These are phyloP conservation scores for Suillus lakei DNA, from an alignment of 768 basidiomycete genomes.

Conservation along the genomic window DNA sequence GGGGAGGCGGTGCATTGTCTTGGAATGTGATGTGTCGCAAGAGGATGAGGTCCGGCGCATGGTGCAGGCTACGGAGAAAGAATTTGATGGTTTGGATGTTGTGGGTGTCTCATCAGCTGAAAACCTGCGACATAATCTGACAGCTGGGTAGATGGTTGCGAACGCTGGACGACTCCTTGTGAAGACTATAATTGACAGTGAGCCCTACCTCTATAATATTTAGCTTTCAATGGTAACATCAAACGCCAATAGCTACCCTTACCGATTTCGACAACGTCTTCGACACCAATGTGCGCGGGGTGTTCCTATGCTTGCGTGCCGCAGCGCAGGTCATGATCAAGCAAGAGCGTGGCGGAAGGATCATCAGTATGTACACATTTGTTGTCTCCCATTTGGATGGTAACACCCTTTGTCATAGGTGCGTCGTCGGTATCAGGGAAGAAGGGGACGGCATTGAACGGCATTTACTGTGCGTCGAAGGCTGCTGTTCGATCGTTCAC, in stretches of 20 bases:
- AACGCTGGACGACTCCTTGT: constrained; percentile 7
- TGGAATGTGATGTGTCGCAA: constrained; percentile 33
- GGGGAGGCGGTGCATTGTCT: constrained; percentile 23
- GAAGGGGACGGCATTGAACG: constrained; percentile 29
- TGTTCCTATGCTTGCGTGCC: constrained; percentile 45
- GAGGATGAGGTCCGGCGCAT: constrained; percentile 35
- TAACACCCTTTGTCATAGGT: background rate
- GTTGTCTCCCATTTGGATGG: background rate
- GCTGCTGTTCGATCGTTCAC: constrained; percentile 12
- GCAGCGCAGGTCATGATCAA: constrained; percentile 49
- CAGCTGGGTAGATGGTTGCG: constrained; percentile 6
- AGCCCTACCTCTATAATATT: background rate
- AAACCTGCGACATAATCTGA: background rate
- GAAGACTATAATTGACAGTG: constrained; percentile 4
- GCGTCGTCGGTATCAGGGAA: constrained; percentile 43
- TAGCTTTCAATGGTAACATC: background rate
- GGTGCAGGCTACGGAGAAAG: constrained; percentile 28
- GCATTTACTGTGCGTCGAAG: constrained; percentile 11
- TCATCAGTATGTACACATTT: constrained; percentile 36
- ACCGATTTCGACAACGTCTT: constrained; percentile 38
- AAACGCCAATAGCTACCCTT: constrained; percentile 2
- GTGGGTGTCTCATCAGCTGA: constrained; percentile 20
- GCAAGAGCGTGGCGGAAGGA: constrained; percentile 46
- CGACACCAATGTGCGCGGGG: constrained; percentile 39
- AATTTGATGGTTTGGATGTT: constrained; percentile 35